These are phyloP conservation scores for Ceratocystis variospora DNA, from an alignment of 2,329 filamentous ascomycete species.

Conservation along the genomic window DNA sequence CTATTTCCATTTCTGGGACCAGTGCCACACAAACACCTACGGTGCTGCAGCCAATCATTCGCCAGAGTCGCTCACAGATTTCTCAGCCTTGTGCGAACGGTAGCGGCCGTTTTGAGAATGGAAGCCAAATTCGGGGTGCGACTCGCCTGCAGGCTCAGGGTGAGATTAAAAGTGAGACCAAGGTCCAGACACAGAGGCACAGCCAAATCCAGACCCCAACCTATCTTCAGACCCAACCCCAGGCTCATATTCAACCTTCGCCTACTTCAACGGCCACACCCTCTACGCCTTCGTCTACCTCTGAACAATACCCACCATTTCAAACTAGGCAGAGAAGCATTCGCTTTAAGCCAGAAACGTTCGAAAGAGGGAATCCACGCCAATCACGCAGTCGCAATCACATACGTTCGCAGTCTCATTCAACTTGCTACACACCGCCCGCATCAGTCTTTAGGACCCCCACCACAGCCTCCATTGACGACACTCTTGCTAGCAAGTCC, in stretches of 20 bases:
- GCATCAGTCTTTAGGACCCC: no score
- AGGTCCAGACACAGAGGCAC: not conserved
- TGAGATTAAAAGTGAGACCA: not conserved
- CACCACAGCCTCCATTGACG: not conserved
- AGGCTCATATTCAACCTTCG: not conserved
- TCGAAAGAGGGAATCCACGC: conserved; percentile 1
- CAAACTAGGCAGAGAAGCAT: not conserved
- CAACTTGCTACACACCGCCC: not conserved
- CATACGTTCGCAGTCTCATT: not conserved
- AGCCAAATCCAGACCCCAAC: not conserved
- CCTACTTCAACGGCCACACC: no score
- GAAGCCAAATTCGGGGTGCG: not conserved
- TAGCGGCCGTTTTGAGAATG: not conserved
- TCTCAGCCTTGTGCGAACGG: conserved; percentile 1
- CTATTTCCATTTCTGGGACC: not conserved
- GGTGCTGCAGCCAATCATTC: not conserved
- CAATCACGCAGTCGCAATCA: not conserved
- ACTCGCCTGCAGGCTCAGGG: not conserved
- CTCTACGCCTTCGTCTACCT: no score
- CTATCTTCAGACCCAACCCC: not conserved
- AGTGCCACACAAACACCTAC: not conserved
- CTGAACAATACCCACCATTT: not conserved
- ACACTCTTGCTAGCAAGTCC: not conserved
- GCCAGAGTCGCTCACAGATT: not conserved
- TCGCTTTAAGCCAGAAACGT: not conserved